Percentiles rank a stretch among this genome's conserved stretches.
These are phyloP conservation scores for Lactifluus pinguis DNA, from an alignment of 768 basidiomycete genomes.

Conservation along the genomic window DNA sequence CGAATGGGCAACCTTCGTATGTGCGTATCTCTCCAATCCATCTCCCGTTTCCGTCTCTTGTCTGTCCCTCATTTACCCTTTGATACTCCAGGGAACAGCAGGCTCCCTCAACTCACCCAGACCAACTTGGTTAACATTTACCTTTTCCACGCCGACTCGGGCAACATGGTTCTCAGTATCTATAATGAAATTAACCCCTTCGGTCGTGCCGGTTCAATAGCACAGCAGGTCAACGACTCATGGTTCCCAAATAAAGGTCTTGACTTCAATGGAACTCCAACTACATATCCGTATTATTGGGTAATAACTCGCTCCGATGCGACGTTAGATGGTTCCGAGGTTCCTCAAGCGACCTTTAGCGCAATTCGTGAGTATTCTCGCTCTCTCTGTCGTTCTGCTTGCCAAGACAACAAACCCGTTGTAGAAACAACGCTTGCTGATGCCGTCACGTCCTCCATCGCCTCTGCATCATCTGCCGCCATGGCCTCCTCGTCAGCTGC, in stretches of 20 bases:
- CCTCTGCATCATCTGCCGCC: constrained; percentile 33
- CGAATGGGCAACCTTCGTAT: constrained; percentile 69
- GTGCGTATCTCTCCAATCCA: constrained; percentile 37
- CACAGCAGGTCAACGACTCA: constrained; percentile 55
- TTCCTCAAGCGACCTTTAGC: constrained; percentile 63
- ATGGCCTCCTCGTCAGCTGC: constrained; percentile 28
- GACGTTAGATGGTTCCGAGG: constrained; percentile 47
- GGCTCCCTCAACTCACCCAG: constrained; percentile 56
- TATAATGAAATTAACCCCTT: constrained; percentile 35
- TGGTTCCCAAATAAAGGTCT: constrained; percentile 59
- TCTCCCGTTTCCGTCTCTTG: constrained; percentile 14
- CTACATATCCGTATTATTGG: constrained; percentile 68
- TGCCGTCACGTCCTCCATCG: constrained; percentile 49
- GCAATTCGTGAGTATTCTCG: constrained; percentile 63
- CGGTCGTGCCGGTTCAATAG: constrained; percentile 46
- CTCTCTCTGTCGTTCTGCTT: constrained; percentile 9
- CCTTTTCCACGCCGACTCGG: constrained; percentile 67
- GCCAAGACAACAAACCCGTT: constrained; percentile 4
- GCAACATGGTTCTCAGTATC: constrained; percentile 37
- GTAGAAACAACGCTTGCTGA: constrained; percentile 72
- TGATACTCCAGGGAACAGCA: constrained; percentile 56
- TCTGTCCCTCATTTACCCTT: constrained; percentile 15
- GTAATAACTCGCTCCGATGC: constrained; percentile 55
- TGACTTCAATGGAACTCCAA: constrained; percentile 38
- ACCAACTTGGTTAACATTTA: constrained; percentile 60